Evolutionary conservation across 2,329 filamentous ascomycete species (phyloP), one percentile per base, ranked within the genome.

Genomic region (Beauveria sp.): DNA sequence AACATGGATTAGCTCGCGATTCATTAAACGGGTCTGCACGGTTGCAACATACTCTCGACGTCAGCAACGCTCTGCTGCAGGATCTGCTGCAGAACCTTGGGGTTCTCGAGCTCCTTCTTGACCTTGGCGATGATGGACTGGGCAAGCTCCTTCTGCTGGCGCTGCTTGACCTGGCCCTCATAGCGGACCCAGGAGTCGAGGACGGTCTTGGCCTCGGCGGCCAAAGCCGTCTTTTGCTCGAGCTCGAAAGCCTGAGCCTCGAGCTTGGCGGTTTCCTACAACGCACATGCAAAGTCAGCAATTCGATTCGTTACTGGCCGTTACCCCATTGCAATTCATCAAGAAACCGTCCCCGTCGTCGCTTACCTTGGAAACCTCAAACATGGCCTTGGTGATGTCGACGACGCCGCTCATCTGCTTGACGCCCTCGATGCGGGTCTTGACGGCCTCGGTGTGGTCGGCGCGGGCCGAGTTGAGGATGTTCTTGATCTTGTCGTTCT

Each of bases 131-230:
- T 97, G 78, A 99, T 83, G 77, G 81, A 86, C 75, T 96, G 87
- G 66, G 94, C 91, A 67, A 99, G 86, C 84, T 99, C 94, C 79
- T 84, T 88, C 85, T 99, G 94, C 84, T 99, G 92, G 77, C 94
- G 89, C 83, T 93, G 89, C 90, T 97, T 99, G 74, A 99, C 92
- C 84, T 97, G 94, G 71, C 90, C 82, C 83, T 99, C 94, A 79
- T 99, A 99, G 76, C 94, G 90, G 67, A 97, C 92, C 96, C 94
- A 99, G 62, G 92, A 97, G 77, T 99, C 94, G 67, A 99, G 87
- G 63, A 97, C 94, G 64, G 84, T 73, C 88, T 97, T 99, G 73
- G 93, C 93, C 84, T 99, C 94, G 66, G 86, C 82, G 63, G 92
- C 92, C 67, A 99, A 83, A 70, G 92, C 90, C 64, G 93, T 97